Base-by-base conservation (phyloP, 2,329 filamentous ascomycete genomes). In the Monilinia fructicola region DNA sequence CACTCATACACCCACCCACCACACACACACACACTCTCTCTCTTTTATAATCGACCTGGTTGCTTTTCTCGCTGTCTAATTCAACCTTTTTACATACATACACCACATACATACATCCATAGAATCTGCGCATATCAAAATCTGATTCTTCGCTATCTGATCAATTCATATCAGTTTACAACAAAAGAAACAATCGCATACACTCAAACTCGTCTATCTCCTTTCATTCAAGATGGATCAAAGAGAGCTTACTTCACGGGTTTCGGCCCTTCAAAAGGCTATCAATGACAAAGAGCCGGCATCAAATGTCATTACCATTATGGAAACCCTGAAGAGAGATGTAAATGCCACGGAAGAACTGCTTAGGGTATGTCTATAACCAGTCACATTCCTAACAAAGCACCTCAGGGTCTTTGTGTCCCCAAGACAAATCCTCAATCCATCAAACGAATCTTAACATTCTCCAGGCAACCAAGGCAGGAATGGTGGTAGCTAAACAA, bases 341-440 rank as follows among this genome's bases (percentile, higher is more conserved):
- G 88, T 94, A 46, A 85, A 86, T 56, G 91, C 93, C 12, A 95
- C 91, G 3, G 95, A 99, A 79, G 92, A 97, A 73, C 85, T 97
- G 73, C 83, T 99, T 71, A 88, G 94, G 75, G 90, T 89, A 81
- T 73, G 86, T 82, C 54, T 65, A 58, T 54, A 63, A n/a, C 50
- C 31, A 60, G 59, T 55, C 65, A 67, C 69, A 74, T 72, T 73
- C 70, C 70, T 70, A 26, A 35, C 21, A 42, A 50, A 50, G 31
- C 53, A 23, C 63, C 38, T 52, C 26, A 52, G 53, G 28, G 40
- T 11, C 52, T 42, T 66, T 55, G 35, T 63, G 48, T 58, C 54
- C 61, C 52, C 56, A 21, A 44, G 28, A 35, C 42, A 40, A 52
- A 35, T 16, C 7, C 3, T 35, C 26, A 38, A 48, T 48, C 6